Evolutionary conservation across 805 yeast species (phyloP), one percentile per base, ranked within the genome.

Genomic region (Kazachstania taianensis): DNA sequence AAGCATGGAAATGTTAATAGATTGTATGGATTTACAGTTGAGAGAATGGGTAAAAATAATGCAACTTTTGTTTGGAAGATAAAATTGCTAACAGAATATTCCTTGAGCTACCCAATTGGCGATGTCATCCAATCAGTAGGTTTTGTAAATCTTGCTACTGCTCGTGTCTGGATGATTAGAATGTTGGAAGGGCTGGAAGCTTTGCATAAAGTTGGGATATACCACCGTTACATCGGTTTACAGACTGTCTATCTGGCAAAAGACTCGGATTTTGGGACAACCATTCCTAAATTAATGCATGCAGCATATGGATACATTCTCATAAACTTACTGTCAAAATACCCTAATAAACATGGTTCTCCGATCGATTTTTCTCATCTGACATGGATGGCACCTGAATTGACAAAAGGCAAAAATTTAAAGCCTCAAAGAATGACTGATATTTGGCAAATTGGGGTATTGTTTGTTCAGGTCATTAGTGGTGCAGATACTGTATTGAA

Each of bases 381-480:
- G 7, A 44, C 50, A 0, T 87, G 96, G 96, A 61, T 57, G 9
- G 94, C 96, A 0, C 96, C 97, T 0, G 96, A 87, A 53, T 44
- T 78, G 6, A 32, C 45, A 8, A 52, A 56, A 40, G 55, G 48
- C 25, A 53, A 50, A 12, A 52, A 49, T 14, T 60, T 53, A 33
- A 72, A 68, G 38, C 78, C 81, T 10, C 79, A 79, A 39, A 65
- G 86, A 25, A 82, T 85, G 55, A 78, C 96, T 0, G 98, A 92
- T 62, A 80, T 92, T 7, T 92, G 97, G 97, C 82, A 82, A 50
- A 60, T 86, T 27, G 98, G 96, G 6, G 83, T 83, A 0, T 55
- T 81, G 5, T 78, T 89, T 45, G 67, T 77, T 13, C 75, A 81
- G 43, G 63, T 78, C 53, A 65, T 83, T 4, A 63, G 70, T 30